Conservation (phyloP, 2,329 filamentous ascomycete genomes). For the Fusarium austroafricanum region DNA sequence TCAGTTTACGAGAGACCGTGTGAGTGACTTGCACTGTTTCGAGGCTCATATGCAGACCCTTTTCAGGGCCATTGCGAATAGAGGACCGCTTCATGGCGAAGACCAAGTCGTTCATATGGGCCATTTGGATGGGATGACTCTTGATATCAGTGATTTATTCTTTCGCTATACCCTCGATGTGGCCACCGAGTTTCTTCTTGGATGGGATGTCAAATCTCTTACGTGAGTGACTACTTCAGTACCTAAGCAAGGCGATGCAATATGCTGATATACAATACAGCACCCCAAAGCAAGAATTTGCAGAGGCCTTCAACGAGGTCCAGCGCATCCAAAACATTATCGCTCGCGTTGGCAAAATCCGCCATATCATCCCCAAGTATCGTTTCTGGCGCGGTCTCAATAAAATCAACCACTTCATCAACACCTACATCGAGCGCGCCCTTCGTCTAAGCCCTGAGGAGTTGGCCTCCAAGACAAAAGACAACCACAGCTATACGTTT, state of each 20-base stretch:
- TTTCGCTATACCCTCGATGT: conserved; percentile 89
- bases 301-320: conserved; percentile 83
- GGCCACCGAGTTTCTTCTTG: conserved; percentile 87
- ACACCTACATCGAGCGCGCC: conserved; percentile 80
- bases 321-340: conserved; percentile 79
- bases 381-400: conserved; percentile 73
- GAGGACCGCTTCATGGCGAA: conserved; percentile 67
- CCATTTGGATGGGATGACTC: conserved; percentile 68
- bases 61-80: conserved; percentile 74
- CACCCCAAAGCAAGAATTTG: conserved; percentile 74
- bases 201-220: conserved; percentile 75
- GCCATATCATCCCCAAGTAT: conserved; percentile 70
- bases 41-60: conserved; percentile 81
- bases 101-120: conserved; percentile 72
- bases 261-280: conserved; percentile 45
- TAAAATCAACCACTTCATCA: conserved; percentile 80
- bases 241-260: neutral
- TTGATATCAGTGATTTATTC: conserved; percentile 82
- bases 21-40: conserved; percentile 84
- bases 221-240: conserved; percentile 52
- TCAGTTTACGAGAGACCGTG: conserved; percentile 86
- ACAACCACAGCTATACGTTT: conserved; percentile 82
- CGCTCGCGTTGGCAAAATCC: conserved; percentile 72
- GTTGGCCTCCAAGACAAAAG: conserved; percentile 77
- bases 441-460: conserved; percentile 77